These are phyloP conservation scores for Ogataea trehalophila DNA, from an alignment of 805 yeast genomes.

Conservation along the genomic window DNA sequence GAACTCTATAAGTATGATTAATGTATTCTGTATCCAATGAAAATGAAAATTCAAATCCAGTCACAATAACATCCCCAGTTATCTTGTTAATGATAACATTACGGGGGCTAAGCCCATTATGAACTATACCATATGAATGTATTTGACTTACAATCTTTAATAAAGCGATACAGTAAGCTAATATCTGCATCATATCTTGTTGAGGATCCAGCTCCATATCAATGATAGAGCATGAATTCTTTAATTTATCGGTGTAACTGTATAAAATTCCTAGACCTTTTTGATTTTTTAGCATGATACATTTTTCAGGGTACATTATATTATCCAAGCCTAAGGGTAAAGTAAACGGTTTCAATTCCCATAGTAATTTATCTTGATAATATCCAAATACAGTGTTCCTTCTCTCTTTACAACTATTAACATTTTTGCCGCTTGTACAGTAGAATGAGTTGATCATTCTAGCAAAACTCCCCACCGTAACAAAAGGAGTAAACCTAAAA, in stretches of 20 bases:
- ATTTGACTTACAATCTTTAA: conserved; percentile 25
- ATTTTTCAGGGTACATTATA: conserved; percentile 2
- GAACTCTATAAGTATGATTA: conserved; percentile 36
- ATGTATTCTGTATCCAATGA: conserved; percentile 38
- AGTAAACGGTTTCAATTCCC: conserved; percentile 6
- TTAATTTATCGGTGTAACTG: not conserved
- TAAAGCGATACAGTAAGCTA: conserved; percentile 20
- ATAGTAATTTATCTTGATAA: not conserved
- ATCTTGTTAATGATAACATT: conserved; percentile 32
- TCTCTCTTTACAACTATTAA: not conserved
- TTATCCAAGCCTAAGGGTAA: conserved; percentile 3
- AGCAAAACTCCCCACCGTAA: conserved; percentile 9
- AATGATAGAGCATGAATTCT: not conserved
- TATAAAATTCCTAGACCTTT: conserved; percentile 5
- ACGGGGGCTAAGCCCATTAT: conserved; percentile 41
- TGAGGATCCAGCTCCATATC: not conserved
- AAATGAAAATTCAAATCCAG: conserved; percentile 48
- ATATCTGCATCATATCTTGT: conserved; percentile 19
- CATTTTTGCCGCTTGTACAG: conserved; percentile 4
- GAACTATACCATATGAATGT: conserved; percentile 41
- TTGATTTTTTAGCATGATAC: conserved; percentile 1
- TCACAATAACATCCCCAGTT: conserved; percentile 32
- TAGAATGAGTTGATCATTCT: conserved; percentile 11
- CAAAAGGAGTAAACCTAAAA: conserved; percentile 9
- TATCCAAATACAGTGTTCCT: not conserved